Base-by-base conservation (phyloP, 2,329 filamentous ascomycete genomes). In the Colletotrichum liaoningense region DNA sequence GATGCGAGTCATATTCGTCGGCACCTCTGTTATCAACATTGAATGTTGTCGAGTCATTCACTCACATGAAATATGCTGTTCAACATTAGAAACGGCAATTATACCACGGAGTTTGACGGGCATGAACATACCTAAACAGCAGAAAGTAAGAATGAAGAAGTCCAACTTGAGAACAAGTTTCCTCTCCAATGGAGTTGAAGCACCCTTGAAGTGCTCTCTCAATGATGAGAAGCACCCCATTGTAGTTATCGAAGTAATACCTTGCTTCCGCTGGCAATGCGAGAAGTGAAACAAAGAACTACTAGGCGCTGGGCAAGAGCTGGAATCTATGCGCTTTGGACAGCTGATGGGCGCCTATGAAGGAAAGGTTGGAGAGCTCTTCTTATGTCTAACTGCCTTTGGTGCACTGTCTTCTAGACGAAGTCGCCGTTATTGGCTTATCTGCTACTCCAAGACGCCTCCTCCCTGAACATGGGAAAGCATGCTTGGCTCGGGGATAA, bases 81-180 rank as follows among this genome's bases (percentile, higher is more conserved):
- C 33, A 35, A 35, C 1, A 11, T 35, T 35, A 35, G 33, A 12
- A 35, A 35, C 33, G 33, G 11, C 33, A 35, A 35, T 35, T 4
- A 35, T 0, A 35, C 33, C 33, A 35, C 4, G 1, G 1, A 35
- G 1, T 2, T 35, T 12, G 33, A 12, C 33, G 4, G 11, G 33
- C 11, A 35, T 35, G 33, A 35, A 35, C 33, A 35, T 35, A 35
- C 33, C 33, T 16, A 68, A 30, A 28, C 57, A 68, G 28, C 65
- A 68, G 56, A 63, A 68, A 7, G 65, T 68, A 1, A 68, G 56
- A 19, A 68, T 68, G 57, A 68, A 68, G 26, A 68, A 62, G 28
- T 68, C 65, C 3, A 68, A 33, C 12, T 68, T 68, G 19, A 63
- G 33, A 16, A 68, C 28, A 5, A 68, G 65, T 5, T 58, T 33